These are phyloP conservation scores for Fraxinus sp. DNA, from an alignment of 305 asterid genomes.

Conservation along the genomic window DNA sequence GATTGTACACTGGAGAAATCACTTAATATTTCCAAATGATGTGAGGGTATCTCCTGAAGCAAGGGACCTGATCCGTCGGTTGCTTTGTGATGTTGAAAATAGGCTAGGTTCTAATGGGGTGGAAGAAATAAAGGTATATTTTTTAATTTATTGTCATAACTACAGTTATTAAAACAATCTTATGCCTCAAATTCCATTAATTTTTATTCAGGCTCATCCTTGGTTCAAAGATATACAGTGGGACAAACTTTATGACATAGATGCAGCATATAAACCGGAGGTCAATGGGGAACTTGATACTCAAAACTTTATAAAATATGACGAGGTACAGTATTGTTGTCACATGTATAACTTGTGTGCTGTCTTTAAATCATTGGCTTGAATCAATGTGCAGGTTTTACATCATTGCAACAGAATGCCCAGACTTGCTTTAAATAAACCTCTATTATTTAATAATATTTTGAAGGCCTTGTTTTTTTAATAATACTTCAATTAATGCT, in stretches of 20 bases:
- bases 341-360: not conserved
- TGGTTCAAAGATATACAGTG: constrained; percentile 73
- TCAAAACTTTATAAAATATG: constrained; percentile 68
- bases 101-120: constrained; percentile 76
- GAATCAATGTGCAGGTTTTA: not conserved
- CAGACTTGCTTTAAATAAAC: not conserved
- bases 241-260: constrained; percentile 67
- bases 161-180: not conserved
- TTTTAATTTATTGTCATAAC: not conserved
- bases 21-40: constrained; percentile 63
- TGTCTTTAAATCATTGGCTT: not conserved
- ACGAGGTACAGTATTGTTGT: constrained; percentile 48
- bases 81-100: constrained; percentile 60
- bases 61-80: constrained; percentile 60
- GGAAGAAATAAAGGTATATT: constrained; percentile 62
- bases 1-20: constrained; percentile 79
- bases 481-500: not conserved
- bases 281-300: constrained; percentile 77
- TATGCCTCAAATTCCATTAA: not conserved
- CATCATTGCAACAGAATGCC: not conserved
- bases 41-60: constrained; percentile 70
- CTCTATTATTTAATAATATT: not conserved
- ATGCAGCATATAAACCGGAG: constrained; percentile 79
- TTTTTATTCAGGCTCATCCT: constrained; percentile 61
- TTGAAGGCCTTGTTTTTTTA: not conserved